phyloP scores from a whole-genome alignment of 106 monocot genomes.

The Dioscorea alata region DNA sequence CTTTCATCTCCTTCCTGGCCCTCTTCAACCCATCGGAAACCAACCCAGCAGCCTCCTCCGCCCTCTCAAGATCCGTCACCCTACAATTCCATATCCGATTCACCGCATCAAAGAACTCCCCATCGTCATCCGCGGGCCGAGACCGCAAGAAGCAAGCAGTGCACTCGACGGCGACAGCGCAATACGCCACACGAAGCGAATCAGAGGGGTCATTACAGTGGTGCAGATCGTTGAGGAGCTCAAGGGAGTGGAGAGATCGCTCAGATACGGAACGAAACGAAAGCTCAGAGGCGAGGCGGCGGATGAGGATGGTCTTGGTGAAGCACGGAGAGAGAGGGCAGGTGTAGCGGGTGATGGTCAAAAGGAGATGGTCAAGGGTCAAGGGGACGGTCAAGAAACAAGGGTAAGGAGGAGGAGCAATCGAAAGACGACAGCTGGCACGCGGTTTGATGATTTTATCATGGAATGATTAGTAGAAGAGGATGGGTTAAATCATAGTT shows the following conservation, averaged over 20 bases:
- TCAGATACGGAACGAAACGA: conserved; percentile 11
- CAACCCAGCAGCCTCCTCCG: conserved; percentile 8
- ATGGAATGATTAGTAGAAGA: too few relatives aligned
- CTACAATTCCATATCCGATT: conserved; percentile 21
- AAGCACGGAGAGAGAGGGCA: conserved; percentile 21
- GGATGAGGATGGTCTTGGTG: conserved; percentile 36
- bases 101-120: conserved; percentile 7
- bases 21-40: conserved; percentile 1
- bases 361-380: too few relatives aligned
- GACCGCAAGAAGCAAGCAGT: conserved; percentile 12
- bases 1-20: conserved; percentile 15
- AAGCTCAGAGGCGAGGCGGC: conserved; percentile 23
- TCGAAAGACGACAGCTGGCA: too few relatives aligned
- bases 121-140: background rate
- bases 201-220: background rate
- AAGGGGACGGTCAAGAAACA: too few relatives aligned
- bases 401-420: too few relatives aligned
- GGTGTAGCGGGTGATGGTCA: too few relatives aligned
- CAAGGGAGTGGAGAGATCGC: conserved; percentile 26
- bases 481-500: too few relatives aligned
- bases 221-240: conserved; percentile 35
- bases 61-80: conserved; percentile 19
- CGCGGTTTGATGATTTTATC: too few relatives aligned
- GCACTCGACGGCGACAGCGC: conserved; percentile 23
- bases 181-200: conserved; percentile 20